phyloP scores from a whole-genome alignment of 768 basidiomycete species.

The Amanita phalloides region DNA sequence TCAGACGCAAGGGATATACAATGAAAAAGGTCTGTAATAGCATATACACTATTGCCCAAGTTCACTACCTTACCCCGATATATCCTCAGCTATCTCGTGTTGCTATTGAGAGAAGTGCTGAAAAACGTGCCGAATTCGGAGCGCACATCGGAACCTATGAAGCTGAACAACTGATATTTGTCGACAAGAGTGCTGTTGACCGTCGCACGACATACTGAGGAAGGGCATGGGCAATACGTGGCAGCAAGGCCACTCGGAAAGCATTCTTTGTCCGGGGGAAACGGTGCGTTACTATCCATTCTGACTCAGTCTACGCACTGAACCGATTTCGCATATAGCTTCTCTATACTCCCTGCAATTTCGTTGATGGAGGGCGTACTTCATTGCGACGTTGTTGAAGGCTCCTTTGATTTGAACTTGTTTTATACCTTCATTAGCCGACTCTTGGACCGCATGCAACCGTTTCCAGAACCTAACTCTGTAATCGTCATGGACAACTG shows the following conservation, averaged over 20 bases:
- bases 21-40: not conserved
- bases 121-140: too few species aligned
- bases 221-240: conserved; percentile 16
- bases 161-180: too few species aligned
- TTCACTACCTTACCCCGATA: not conserved
- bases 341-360: conserved; percentile 1
- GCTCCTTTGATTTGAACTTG: not conserved
- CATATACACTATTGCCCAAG: not conserved
- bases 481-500: too few species aligned
- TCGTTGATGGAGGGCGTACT: conserved; percentile 1
- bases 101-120: too few species aligned
- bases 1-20: conserved; percentile 4
- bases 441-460: not conserved
- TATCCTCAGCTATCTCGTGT: conserved; percentile 5
- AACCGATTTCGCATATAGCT: not conserved
- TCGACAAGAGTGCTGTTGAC: conserved; percentile 21
- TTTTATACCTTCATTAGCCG: not conserved
- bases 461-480: not conserved
- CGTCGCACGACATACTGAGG: conserved; percentile 12
- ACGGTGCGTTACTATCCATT: not conserved
- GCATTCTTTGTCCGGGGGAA: conserved; percentile 1
- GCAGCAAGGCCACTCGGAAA: not conserved
- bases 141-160: too few species aligned
- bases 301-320: not conserved
- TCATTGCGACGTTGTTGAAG: not conserved